A percentile compares a stretch with the other conserved stretches of the same genome.
Evolutionary conservation across 2,329 filamentous ascomycete species (phyloP).

Genomic region (Cladosporium sp.): DNA sequence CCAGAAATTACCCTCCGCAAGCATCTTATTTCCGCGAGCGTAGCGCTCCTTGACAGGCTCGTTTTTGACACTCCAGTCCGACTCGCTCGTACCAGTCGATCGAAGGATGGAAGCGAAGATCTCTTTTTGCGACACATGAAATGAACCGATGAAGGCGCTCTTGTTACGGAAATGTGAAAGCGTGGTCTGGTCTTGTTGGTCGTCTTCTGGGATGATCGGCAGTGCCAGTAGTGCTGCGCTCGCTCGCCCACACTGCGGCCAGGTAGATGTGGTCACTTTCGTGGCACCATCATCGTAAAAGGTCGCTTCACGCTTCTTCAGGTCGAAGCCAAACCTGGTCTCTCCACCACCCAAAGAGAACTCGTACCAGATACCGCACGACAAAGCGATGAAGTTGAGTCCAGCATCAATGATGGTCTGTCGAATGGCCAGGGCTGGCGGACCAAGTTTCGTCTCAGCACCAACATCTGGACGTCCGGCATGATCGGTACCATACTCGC

Average conservation of each 20-base stretch:
- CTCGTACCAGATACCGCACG: slow-evolving; percentile 32
- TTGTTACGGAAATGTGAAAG: slow-evolving; percentile 27
- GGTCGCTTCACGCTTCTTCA: slow-evolving; percentile 20
- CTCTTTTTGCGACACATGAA: slow-evolving; percentile 33
- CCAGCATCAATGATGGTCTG: background rate
- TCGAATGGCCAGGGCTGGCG: background rate
- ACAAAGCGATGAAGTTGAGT: background rate
- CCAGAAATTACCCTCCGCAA: slow-evolving; percentile 40
- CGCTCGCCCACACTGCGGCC: slow-evolving; percentile 29
- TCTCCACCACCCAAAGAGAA: slow-evolving; percentile 20
- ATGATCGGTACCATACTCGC: slow-evolving; percentile 15
- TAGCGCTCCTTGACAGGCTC: slow-evolving; percentile 7
- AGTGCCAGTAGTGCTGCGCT: slow-evolving; percentile 32
- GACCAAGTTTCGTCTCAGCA: background rate
- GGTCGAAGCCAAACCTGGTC: slow-evolving; percentile 28
- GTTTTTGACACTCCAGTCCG: slow-evolving; percentile 32
- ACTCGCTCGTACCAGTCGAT: slow-evolving; percentile 30
- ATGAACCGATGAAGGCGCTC: slow-evolving; percentile 31
- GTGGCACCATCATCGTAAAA: slow-evolving; percentile 24
- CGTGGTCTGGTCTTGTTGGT: background rate
- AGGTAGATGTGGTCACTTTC: slow-evolving; percentile 30
- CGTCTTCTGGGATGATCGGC: slow-evolving; percentile 15
- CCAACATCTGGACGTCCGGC: background rate
- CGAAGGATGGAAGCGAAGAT: slow-evolving; percentile 36
- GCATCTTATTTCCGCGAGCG: slow-evolving; percentile 34